A percentile compares a stretch with the other conserved stretches of the same genome.
Evolutionary conservation across 495 filamentous ascomycete species (phyloP).

Genomic region (Penicillium diatomitis): DNA sequence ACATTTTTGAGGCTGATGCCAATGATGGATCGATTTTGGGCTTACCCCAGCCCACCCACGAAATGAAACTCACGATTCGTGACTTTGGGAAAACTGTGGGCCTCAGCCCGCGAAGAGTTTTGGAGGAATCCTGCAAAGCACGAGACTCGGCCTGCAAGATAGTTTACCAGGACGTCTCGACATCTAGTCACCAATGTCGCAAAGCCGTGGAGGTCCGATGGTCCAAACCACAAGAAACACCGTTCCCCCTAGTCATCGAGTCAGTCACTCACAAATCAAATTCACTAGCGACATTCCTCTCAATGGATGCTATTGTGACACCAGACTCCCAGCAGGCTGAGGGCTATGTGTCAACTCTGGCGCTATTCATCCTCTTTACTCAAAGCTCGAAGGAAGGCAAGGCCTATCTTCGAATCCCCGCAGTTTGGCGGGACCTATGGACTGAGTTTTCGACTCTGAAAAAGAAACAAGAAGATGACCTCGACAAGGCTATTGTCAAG

Average conservation of each 20-base stretch:
- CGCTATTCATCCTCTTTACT: constrained; percentile 70
- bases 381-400: constrained; percentile 77
- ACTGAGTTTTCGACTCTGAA: constrained; percentile 61
- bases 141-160: constrained; percentile 63
- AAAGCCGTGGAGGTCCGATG: constrained; percentile 67
- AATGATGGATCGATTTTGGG: constrained; percentile 16
- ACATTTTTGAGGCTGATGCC: constrained; percentile 53
- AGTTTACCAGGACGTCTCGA: constrained; percentile 57
- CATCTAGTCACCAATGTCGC: constrained; percentile 61
- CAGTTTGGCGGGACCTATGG: constrained; percentile 79
- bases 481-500: constrained; percentile 54
- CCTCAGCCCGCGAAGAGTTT: constrained; percentile 55
- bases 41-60: constrained; percentile 9
- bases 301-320: constrained; percentile 69
- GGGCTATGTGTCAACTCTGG: constrained; percentile 71
- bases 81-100: constrained; percentile 79
- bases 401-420: constrained; percentile 65
- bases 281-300: constrained; percentile 43
- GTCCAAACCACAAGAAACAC: constrained; percentile 64
- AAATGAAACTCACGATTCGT: constrained; percentile 44
- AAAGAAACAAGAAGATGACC: constrained; percentile 56
- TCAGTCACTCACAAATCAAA: constrained; percentile 34
- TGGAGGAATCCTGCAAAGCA: constrained; percentile 82
- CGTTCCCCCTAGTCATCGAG: constrained; percentile 29
- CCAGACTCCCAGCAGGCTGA: constrained; percentile 75